Evolutionary conservation across 176 grass and related monocot species (phyloP), one percentile per base, ranked within the genome.

Genomic region (Oryza meridionalis): DNA sequence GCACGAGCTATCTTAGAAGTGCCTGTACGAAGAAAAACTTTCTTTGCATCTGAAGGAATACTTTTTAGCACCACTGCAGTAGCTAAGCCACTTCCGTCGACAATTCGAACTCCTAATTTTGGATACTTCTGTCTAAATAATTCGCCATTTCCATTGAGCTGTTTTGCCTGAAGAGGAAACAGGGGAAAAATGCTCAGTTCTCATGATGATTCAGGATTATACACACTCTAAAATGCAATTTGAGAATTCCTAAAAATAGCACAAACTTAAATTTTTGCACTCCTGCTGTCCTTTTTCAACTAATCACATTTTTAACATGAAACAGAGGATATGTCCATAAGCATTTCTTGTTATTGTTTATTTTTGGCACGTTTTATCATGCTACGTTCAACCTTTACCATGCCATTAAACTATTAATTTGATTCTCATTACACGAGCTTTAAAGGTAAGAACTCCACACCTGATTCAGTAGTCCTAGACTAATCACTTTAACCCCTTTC

Each of bases 11-110:
- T 83, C 77, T 95, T 93, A 9, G 91, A 93, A 68, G 90, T 66
- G 14, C 75, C 80, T 88, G 89, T 87, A 59, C 68, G 75, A 65
- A 98, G 83, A 67, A 94, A 73, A 84, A 98, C 85, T 84, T 90
- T 84, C 29, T 80, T 90, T 87, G 88, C 82, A 46, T 90, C 93
- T 35, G 14, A 64, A 78, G 96, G 89, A 71, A 98, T 85, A 62
- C 85, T 85, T 46, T 87, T 88, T 51, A 95, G 70, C 43, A 92
- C 85, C 38, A 98, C 86, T 13, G 91, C 93, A n/a, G 87, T 83
- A 38, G 93, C 93, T 89, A 98, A 89, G 63, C 91, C 90, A 88
- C 89, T 95, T 80, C 93, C 96, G 44, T 98, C 93, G n/a, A 95
- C 75, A 75, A 98, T 78, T 84, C 84, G 90, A 69, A 90, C 67